A percentile compares a stretch with the other conserved stretches of the same genome.
Conservation (phyloP, 2,329 filamentous ascomycete genomes). For the Macrophomina pseudophaseolina region DNA sequence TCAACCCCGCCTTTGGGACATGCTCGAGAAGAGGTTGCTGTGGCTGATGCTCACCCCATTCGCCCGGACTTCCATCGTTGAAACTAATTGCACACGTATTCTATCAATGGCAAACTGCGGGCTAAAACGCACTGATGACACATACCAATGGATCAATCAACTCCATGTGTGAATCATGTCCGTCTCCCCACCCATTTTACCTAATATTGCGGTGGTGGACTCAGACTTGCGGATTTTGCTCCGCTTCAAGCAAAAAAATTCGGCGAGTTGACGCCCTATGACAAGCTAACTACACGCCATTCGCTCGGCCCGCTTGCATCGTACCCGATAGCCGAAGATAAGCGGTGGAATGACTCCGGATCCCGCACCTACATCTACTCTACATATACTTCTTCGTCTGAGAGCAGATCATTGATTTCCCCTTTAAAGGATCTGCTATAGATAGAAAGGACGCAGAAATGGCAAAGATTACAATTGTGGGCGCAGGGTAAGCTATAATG, state of each 20-base stretch:
- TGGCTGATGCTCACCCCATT: not conserved
- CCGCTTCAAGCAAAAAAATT: too few relatives aligned
- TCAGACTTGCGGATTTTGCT: too few relatives aligned
- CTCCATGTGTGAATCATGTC: too few relatives aligned
- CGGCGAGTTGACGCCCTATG: not conserved
- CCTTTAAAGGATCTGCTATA: too few relatives aligned
- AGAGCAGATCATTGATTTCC: too few relatives aligned
- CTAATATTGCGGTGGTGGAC: too few relatives aligned
- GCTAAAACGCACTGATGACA: too few relatives aligned
- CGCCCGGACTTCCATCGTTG: not conserved
- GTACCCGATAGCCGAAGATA: constrained; percentile 6
- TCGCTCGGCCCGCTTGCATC: not conserved
- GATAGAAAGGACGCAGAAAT: not conserved
- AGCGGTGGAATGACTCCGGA: constrained; percentile 9
- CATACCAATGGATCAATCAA: too few relatives aligned
- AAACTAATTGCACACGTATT: too few relatives aligned
- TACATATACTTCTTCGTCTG: not conserved
- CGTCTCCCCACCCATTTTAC: too few relatives aligned
- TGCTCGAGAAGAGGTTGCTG: not conserved
- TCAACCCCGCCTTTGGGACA: not conserved
- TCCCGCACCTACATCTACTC: not conserved
- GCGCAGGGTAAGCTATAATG: constrained; percentile 23
- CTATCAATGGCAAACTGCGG: too few relatives aligned
- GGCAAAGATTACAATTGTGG: constrained; percentile 27
- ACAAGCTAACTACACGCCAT: not conserved